Evolutionary conservation across 495 filamentous ascomycete genomes (phyloP).

Genomic region (Hyphodiscus hymeniophilus): DNA sequence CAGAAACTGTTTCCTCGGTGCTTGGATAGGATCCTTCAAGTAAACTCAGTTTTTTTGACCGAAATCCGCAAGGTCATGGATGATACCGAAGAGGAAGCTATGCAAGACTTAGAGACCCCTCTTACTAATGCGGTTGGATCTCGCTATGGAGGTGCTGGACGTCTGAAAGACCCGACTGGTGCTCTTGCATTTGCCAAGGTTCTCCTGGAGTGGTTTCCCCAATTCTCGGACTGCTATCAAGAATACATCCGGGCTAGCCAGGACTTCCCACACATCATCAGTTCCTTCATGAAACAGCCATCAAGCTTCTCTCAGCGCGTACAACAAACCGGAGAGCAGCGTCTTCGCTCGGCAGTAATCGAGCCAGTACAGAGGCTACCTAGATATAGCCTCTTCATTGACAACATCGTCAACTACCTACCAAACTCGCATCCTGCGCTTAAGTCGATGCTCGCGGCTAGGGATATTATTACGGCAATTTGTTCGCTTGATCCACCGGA

Average conservation of each 20-base stretch:
- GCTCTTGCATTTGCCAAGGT: constrained; percentile 64
- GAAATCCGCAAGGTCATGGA: constrained; percentile 70
- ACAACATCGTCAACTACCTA: constrained; percentile 80
- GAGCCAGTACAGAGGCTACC: constrained; percentile 94
- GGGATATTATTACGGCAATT: constrained; percentile 89
- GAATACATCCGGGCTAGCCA: constrained; percentile 84
- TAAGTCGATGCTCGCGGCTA: constrained; percentile 68
- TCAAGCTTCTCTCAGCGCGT: constrained; percentile 75
- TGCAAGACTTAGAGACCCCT: constrained; percentile 53
- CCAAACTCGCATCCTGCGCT: constrained; percentile 78
- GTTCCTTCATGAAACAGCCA: constrained; percentile 61
- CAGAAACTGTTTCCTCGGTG: constrained; percentile 73
- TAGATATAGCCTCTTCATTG: constrained; percentile 90
- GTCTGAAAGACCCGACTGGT: constrained; percentile 62
- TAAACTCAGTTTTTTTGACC: constrained; percentile 70
- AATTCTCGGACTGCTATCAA: constrained; percentile 80
- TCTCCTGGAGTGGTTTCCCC: constrained; percentile 82
- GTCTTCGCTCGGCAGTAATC: constrained; percentile 84
- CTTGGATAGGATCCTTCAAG: constrained; percentile 64
- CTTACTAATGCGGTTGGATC: constrained; percentile 39
- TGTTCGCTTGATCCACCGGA: constrained; percentile 74
- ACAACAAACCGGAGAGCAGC: constrained; percentile 81
- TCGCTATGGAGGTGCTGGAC: constrained; percentile 30
- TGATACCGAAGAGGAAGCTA: constrained; percentile 73
- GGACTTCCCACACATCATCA: constrained; percentile 72